phyloP scores from a whole-genome alignment of 192 early-diverging fungal genomes.

The Gigaspora rosea region DNA sequence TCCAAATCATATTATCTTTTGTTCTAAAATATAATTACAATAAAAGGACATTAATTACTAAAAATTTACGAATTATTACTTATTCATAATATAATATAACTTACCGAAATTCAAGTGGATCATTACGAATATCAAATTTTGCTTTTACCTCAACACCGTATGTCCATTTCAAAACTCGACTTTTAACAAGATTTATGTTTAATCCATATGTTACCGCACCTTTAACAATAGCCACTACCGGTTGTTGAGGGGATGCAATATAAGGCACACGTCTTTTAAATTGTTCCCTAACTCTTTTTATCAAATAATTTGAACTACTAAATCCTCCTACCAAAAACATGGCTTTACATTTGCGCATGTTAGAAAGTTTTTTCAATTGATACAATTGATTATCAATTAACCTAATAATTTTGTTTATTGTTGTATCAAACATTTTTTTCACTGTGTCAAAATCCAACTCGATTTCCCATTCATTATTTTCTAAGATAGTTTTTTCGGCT shows the following conservation, averaged over 20 bases:
- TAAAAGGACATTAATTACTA: too few species aligned
- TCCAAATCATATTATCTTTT: too few species aligned
- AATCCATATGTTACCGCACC: slow-evolving; percentile 54
- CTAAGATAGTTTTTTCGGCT: slow-evolving; percentile 33
- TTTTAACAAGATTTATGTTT: neutral
- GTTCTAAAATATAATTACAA: too few species aligned
- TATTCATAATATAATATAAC: neutral
- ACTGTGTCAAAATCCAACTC: slow-evolving; percentile 48
- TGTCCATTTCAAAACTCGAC: slow-evolving; percentile 6
- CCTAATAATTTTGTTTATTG: slow-evolving; percentile 49
- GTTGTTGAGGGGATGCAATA: slow-evolving; percentile 53
- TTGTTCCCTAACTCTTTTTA: slow-evolving; percentile 47
- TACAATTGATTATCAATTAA: slow-evolving; percentile 54
- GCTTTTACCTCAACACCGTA: slow-evolving; percentile 14
- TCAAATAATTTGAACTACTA: slow-evolving; percentile 52
- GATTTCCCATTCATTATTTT: slow-evolving; percentile 38
- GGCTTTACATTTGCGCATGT: slow-evolving; percentile 37
- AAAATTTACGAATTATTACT: neutral
- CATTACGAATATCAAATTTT: neutral
- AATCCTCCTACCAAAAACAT: slow-evolving; percentile 63
- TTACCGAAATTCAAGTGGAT: neutral
- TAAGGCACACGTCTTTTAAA: slow-evolving; percentile 47
- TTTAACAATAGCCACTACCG: slow-evolving; percentile 56
- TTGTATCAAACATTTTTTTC: slow-evolving; percentile 58
- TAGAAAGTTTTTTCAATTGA: neutral